Evolutionary conservation across 164 flowering plant species (phyloP).

Genomic region (Kingdonia uniflora): DNA sequence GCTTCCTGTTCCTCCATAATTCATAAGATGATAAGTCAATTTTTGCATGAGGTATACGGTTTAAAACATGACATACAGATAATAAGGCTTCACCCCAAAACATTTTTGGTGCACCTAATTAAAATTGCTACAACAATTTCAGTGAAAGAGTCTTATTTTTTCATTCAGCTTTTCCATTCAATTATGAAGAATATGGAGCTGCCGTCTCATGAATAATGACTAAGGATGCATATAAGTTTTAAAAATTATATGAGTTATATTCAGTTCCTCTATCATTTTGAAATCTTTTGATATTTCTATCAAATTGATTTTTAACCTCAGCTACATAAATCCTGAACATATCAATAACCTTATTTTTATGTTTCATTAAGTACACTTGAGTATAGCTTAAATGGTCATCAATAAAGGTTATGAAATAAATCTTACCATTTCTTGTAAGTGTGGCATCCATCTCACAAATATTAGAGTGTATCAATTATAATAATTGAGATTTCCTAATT

Average conservation of each 20-base stretch:
- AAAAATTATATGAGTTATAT: too few species aligned
- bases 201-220: too few species aligned
- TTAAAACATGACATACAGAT: not conserved
- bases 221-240: too few species aligned
- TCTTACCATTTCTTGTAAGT: slow-evolving; percentile 7
- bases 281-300: too few species aligned
- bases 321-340: not conserved
- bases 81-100: slow-evolving; percentile 1
- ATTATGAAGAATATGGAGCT: too few species aligned
- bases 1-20: not conserved
- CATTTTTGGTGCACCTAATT: not conserved
- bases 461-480: slow-evolving; percentile 5
- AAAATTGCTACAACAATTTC: not conserved
- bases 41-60: not conserved
- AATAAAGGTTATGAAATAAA: slow-evolving; percentile 10
- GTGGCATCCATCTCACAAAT: slow-evolving; percentile 9
- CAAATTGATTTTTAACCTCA: slow-evolving; percentile 2
- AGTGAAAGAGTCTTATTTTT: too few species aligned
- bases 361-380: slow-evolving; percentile 6
- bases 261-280: too few species aligned
- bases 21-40: slow-evolving; percentile 1
- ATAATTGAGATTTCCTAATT: not conserved
- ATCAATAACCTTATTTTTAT: slow-evolving; percentile 5
- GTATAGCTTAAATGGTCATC: slow-evolving; percentile 6
- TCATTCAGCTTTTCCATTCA: too few species aligned